Percentiles rank a stretch among this genome's conserved stretches.
These are phyloP conservation scores for Globisporangium polare DNA, from an alignment of 352 stramenopile genomes.

Conservation along the genomic window DNA sequence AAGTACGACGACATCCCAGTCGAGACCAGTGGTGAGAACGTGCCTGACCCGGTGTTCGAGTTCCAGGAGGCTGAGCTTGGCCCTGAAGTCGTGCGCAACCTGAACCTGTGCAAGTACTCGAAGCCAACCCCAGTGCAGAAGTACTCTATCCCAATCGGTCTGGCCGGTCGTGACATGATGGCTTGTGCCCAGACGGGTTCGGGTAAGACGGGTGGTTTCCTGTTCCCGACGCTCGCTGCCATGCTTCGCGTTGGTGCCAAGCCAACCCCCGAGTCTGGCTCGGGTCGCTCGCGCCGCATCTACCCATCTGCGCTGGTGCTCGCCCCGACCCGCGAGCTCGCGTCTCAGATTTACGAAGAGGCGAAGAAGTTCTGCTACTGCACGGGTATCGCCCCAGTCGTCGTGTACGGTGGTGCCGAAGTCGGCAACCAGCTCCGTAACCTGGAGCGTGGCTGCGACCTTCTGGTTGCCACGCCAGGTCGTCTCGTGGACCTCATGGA, in stretches of 20 bases:
- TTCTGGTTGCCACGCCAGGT: conserved; percentile 97
- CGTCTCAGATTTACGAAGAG: conserved; percentile 96
- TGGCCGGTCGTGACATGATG: conserved; percentile 96
- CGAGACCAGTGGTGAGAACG: conserved; percentile 92
- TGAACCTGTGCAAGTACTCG: conserved; percentile 92
- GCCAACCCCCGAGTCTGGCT: conserved; percentile 38
- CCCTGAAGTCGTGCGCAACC: conserved; percentile 90
- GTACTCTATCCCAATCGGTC: conserved; percentile 97
- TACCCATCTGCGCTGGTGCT: conserved; percentile 93
- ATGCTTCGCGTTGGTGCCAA: conserved; percentile 89
- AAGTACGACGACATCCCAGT: conserved; percentile 99
- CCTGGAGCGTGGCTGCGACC: conserved; percentile 92
- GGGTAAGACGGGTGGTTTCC: conserved; percentile 95
- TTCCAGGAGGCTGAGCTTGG: conserved; percentile 90
- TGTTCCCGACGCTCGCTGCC: conserved; percentile 96
- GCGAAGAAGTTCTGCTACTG: conserved; percentile 96
- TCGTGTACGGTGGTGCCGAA: conserved; percentile 94
- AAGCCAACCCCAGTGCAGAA: conserved; percentile 99
- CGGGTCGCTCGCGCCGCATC: conserved; percentile 73
- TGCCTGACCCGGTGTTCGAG: conserved; percentile 89
- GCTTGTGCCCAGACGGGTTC: conserved; percentile 98
- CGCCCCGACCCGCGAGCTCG: conserved; percentile 93
- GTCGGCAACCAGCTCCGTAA: conserved; percentile 84
- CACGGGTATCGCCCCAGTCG: conserved; percentile 92
- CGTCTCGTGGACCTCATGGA: conserved; percentile 97